Percentiles rank a stretch among this genome's conserved stretches.
Conservation (phyloP, 495 filamentous ascomycete genomes). For the Neurospora tetraspora region DNA sequence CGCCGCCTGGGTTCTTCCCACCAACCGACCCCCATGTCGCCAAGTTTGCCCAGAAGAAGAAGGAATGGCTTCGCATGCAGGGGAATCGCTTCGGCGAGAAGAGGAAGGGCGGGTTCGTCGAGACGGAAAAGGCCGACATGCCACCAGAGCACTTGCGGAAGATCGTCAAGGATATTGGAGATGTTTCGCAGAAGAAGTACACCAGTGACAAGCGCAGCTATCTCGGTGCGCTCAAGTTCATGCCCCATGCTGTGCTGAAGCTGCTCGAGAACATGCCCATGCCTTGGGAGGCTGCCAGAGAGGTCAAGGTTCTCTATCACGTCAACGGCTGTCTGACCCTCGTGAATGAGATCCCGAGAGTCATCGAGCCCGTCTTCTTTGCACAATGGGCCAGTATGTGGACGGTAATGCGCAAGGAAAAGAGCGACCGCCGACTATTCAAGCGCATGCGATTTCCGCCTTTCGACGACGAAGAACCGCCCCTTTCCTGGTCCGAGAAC, state of each 20-base stretch:
- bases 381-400: conserved; percentile 99
- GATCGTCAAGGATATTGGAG: conserved; percentile 96
- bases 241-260: conserved; percentile 99
- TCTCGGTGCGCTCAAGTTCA: conserved; percentile 94
- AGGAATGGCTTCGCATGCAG: conserved; percentile 92
- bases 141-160: conserved; percentile 97
- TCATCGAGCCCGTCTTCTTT: conserved; percentile 97
- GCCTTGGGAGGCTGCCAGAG: conserved; percentile 94
- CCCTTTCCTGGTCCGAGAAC: conserved; percentile 95
- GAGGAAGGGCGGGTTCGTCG: conserved; percentile 89
- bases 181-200: conserved; percentile 99
- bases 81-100: conserved; percentile 94
- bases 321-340: conserved; percentile 95
- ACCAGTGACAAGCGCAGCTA: conserved; percentile 98
- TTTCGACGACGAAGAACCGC: conserved; percentile 98
- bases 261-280: conserved; percentile 99
- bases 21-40: conserved; percentile 77
- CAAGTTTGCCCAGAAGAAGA: conserved; percentile 97
- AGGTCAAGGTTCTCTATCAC: conserved; percentile 97
- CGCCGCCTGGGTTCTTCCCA: conserved; percentile 82
- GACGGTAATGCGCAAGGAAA: conserved; percentile 96
- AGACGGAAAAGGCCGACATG: conserved; percentile 98
- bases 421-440: conserved; percentile 92
- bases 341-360: conserved; percentile 92
- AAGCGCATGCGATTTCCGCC: conserved; percentile 99